Conservation (phyloP, 257 asterid species). For the Nicotiana tomentosiformis region DNA sequence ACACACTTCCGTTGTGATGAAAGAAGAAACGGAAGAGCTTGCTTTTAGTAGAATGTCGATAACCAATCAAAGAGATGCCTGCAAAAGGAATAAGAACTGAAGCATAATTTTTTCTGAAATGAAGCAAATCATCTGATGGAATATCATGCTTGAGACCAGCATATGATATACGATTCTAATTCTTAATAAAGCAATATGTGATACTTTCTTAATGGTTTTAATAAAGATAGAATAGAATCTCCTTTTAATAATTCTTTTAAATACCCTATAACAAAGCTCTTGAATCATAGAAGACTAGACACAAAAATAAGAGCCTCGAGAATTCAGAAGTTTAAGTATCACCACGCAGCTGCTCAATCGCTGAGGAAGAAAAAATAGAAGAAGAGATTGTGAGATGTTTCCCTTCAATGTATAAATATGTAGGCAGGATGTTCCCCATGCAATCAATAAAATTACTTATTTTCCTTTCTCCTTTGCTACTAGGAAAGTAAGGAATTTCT, state of each 20-base stretch:
- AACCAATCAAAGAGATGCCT: too few species aligned
- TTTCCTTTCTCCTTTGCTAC: conserved; percentile 10
- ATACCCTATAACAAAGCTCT: not conserved
- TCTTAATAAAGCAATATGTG: too few species aligned
- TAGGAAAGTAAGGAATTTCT: conserved; percentile 21
- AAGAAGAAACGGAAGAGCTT: too few species aligned
- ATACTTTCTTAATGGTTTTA: not conserved
- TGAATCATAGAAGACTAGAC: not conserved
- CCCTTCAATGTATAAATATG: not conserved
- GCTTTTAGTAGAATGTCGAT: too few species aligned
- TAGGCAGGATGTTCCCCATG: not conserved
- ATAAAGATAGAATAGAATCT: not conserved
- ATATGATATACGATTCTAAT: too few species aligned
- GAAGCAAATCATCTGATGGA: too few species aligned
- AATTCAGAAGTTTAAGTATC: not conserved
- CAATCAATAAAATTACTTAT: not conserved
- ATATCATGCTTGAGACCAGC: too few species aligned
- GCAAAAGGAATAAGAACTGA: too few species aligned
- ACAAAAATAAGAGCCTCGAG: not conserved
- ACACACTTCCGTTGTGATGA: not conserved
- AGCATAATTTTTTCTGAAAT: too few species aligned
- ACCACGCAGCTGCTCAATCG: not conserved
- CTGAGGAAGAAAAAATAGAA: not conserved
- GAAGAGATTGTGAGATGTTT: not conserved
- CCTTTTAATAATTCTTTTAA: not conserved